Percentiles rank a stretch among this genome's conserved stretches.
Evolutionary conservation across 2,329 filamentous ascomycete genomes (phyloP).

Genomic region (Beauveria sp.): DNA sequence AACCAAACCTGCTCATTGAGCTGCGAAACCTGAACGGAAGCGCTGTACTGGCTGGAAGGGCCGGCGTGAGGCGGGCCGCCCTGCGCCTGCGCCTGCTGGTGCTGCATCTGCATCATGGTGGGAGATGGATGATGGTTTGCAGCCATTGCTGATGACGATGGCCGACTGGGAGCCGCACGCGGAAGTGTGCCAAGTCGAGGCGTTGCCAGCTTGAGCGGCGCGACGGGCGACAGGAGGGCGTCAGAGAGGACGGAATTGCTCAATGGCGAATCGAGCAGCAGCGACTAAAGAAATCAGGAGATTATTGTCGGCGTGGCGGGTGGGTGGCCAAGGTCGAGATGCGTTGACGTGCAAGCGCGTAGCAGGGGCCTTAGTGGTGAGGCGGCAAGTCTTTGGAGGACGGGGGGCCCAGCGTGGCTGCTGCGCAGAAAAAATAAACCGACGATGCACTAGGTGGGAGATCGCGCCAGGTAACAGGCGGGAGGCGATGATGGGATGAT

Average conservation of each 20-base stretch:
- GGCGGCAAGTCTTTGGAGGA: constrained; percentile 4
- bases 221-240: background rate
- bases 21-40: constrained; percentile 66
- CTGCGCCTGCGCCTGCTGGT: constrained; percentile 51
- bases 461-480: constrained; percentile 1
- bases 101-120: constrained; percentile 63
- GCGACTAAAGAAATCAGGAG: background rate
- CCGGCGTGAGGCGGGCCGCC: constrained; percentile 43
- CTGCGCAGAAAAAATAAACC: background rate
- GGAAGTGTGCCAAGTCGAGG: constrained; percentile 11
- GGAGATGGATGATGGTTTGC: constrained; percentile 73
- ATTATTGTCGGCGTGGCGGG: background rate
- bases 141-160: constrained; percentile 41
- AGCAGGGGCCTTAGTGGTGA: background rate
- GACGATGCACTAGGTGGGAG: constrained; percentile 3
- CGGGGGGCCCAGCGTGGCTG: background rate
- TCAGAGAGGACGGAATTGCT: background rate
- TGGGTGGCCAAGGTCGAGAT: background rate
- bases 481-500: background rate
- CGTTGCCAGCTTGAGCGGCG: constrained; percentile 2
- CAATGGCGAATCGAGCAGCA: background rate
- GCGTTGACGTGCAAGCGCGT: background rate
- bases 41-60: constrained; percentile 50
- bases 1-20: constrained; percentile 89
- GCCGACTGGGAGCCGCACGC: constrained; percentile 13